phyloP scores from a whole-genome alignment of 345 rosid genomes.

The Citrus sinensis region DVS_A1.0 CM039166.1:12190501-12191000 shows the following conservation, averaged over 20 bases:
- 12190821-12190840: not conserved
- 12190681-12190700: conserved; percentile 41
- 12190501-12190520: conserved; percentile 35
- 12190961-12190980: not conserved
- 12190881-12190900: not conserved
- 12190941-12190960: not conserved
- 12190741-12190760: not conserved
- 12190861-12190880: not conserved
- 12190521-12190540: conserved; percentile 31
- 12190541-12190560: conserved; percentile 31
- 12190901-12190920: not conserved
- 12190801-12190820: not conserved
- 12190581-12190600: conserved; percentile 37
- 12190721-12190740: not conserved
- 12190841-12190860: not conserved
- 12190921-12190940: not conserved
- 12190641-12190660: conserved; percentile 42
- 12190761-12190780: not conserved
- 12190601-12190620: conserved; percentile 30
- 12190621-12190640: conserved; percentile 21
- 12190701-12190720: conserved; percentile 11
- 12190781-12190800: not conserved
- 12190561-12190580: conserved; percentile 34
- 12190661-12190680: conserved; percentile 33
- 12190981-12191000: not conserved